A percentile compares a stretch with the other conserved stretches of the same genome.
Evolutionary conservation across 257 asterid genomes (phyloP).

Genomic region (Rehmannia glutinosa): DNA sequence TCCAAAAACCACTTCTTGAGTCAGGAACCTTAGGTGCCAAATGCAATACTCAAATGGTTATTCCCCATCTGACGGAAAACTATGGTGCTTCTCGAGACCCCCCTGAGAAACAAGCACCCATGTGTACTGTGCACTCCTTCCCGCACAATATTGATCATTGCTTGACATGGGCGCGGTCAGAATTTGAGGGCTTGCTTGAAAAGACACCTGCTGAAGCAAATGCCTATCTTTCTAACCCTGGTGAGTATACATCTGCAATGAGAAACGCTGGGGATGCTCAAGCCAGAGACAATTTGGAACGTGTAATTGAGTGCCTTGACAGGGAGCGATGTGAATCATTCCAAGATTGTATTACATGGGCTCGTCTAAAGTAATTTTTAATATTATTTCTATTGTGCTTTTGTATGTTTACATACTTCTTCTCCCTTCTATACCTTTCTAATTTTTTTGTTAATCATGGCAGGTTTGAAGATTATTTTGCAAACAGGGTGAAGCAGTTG

Average conservation of each 20-base stretch:
- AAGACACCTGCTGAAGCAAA: slow-evolving; percentile 41
- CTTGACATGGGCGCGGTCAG: slow-evolving; percentile 50
- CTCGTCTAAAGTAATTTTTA: slow-evolving; percentile 45
- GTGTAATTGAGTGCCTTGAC: slow-evolving; percentile 36
- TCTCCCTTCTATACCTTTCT: not conserved
- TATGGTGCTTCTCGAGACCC: slow-evolving; percentile 51
- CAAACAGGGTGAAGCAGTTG: slow-evolving; percentile 37
- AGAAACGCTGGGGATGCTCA: slow-evolving; percentile 46
- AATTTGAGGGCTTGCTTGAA: slow-evolving; percentile 45
- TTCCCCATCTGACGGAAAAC: slow-evolving; percentile 45
- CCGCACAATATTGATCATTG: slow-evolving; percentile 50
- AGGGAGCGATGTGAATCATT: slow-evolving; percentile 35
- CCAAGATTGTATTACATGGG: slow-evolving; percentile 45
- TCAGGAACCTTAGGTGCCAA: slow-evolving; percentile 49
- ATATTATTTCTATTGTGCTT: too few species aligned
- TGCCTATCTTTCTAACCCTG: slow-evolving; percentile 30
- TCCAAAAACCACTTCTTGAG: slow-evolving; percentile 43
- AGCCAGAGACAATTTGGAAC: slow-evolving; percentile 42
- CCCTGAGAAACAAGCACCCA: slow-evolving; percentile 47
- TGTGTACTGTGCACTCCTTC: slow-evolving; percentile 44
- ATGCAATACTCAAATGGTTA: slow-evolving; percentile 48
- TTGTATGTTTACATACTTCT: not conserved
- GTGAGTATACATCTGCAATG: slow-evolving; percentile 38
- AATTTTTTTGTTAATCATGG: not conserved
- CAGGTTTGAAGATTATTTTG: slow-evolving; percentile 45